Evolutionary conservation across 2,329 filamentous ascomycete genomes (phyloP).

Genomic region (Neopestalotiopsis clavispora): DNA sequence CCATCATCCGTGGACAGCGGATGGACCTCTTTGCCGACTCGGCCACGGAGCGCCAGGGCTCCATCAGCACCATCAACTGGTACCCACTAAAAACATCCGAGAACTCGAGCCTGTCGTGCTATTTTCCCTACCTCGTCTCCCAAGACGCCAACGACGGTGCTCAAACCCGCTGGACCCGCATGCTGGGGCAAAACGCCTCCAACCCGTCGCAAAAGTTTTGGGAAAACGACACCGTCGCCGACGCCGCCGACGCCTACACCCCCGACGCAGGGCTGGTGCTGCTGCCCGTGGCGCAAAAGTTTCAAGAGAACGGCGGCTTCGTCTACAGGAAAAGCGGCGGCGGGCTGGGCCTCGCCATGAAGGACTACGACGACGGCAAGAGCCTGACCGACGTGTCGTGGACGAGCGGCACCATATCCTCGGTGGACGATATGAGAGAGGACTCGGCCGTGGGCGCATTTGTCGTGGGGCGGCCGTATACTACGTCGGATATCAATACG

Average conservation of each 20-base stretch:
- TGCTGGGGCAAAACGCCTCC: conserved; percentile 22
- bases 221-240: conserved; percentile 24
- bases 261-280: conserved; percentile 11
- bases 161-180: conserved; percentile 25
- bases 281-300: conserved; percentile 17
- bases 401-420: neutral
- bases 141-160: conserved; percentile 24
- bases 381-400: neutral
- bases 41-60: conserved; percentile 22
- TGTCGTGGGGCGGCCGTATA: conserved; percentile 27
- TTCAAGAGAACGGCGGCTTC: conserved; percentile 13
- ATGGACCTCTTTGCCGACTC: conserved; percentile 24
- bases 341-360: conserved; percentile 32
- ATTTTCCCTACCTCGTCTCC: conserved; percentile 27
- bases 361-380: conserved; percentile 49
- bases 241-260: neutral
- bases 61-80: conserved; percentile 23
- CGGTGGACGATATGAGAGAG: conserved; percentile 18
- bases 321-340: conserved; percentile 18
- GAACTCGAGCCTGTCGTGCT: conserved; percentile 24
- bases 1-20: conserved; percentile 25
- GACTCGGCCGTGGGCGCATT: conserved; percentile 27
- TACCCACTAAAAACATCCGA: conserved; percentile 25
- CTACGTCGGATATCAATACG: conserved; percentile 27
- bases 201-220: conserved; percentile 26